Evolutionary conservation across 352 stramenopile species (phyloP), one percentile per base, ranked within the genome.

Genomic region (Pythium sukuiense): DNA sequence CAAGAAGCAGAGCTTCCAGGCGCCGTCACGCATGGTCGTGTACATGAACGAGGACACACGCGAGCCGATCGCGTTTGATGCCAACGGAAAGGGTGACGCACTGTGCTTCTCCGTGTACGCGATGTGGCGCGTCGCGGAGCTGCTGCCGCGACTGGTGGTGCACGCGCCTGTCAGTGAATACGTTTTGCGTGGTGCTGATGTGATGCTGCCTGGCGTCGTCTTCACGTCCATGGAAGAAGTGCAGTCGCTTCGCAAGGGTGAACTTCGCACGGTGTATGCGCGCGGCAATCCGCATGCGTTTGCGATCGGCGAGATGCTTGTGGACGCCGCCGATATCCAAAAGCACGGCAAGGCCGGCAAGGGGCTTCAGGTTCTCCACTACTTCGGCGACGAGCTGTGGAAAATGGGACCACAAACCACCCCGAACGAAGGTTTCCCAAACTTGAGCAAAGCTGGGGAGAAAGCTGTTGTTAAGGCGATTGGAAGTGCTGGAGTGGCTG

Each of bases 201-300:
- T 93, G 53, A 96, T 96, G 87, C 71, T 93, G 39, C 87, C 87
- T 0, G 87, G 87, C 5, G 85, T 96, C 2, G 78, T 96, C 7
- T 87, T 91, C 49, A 55, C 77, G 43, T 83, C 71, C 2, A 32
- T 55, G 11, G 81, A 92, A 18, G 73, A 92, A 45, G 39, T 90
- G 7, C 61, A 76, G 49, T 53, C 71, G 29, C 75, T 96, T 11
- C 72, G 70, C 35, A 92, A 92, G 56, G 83, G 85, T 1, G 80
- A 93, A 53, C 16, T 93, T 20, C 73, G 84, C 27, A 80, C 81
- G 14, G 73, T 95, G 14, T 90, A 84, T 52, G 80, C 80, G n/a
- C 77, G 81, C 13, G 85, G 84, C 1, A 96, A 96, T 61, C 83
- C 87, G 0, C 76, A 78, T 60, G 80, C 85, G 18, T 90, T 96